Base-by-base conservation (phyloP, 768 basidiomycete genomes). In the Hemileccinum impolitum region DNA sequence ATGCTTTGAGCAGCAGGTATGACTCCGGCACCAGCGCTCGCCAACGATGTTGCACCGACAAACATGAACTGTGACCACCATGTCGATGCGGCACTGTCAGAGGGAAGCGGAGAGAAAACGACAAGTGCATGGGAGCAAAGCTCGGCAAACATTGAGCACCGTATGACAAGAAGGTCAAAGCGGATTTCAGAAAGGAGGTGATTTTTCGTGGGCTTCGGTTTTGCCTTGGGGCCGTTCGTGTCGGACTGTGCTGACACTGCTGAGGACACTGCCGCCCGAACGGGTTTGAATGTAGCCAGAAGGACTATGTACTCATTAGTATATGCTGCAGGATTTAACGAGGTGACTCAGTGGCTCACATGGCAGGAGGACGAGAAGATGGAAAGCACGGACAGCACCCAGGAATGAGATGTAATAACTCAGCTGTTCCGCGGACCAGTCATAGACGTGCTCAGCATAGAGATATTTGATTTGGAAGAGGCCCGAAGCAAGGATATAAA, bases 381-480 rank as follows among this genome's bases (percentile, higher is more conserved):
- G 77, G 46, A 81, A 60, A 1, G 86, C 87, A 25, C 87, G 79
- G 9, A 78, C 64, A 26, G 75, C 75, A 65, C 86, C 87, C 49
- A 85, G 70, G 18, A 80, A 75, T 0, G 86, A 84, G 69, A 90
- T 85, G 57, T 88, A 90, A 60, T 85, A 83, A 39, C 87, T 84
- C 53, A 90, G 60, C 77, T 86, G 72, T 32, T 78, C 78, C 11
- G 85, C 75, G 13, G 73, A 75, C 88, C 88, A 90, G 11, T 70
- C 63, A 57, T 84, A 90, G 10, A 84, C 70, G 59, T 89, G 84
- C 55, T 81, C 80, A 0, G 84, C 87, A 52, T 90, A 92, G 31
- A 90, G 68, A 55, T 89, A 90, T 65, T 90, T 91, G 50, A 85
- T 72, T 45, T 81, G 82, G 64, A 82, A 85, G 1, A 90, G 66